Evolutionary conservation across 75 land plant species (phyloP).

Genomic region (Azolla pinnata): DNA sequence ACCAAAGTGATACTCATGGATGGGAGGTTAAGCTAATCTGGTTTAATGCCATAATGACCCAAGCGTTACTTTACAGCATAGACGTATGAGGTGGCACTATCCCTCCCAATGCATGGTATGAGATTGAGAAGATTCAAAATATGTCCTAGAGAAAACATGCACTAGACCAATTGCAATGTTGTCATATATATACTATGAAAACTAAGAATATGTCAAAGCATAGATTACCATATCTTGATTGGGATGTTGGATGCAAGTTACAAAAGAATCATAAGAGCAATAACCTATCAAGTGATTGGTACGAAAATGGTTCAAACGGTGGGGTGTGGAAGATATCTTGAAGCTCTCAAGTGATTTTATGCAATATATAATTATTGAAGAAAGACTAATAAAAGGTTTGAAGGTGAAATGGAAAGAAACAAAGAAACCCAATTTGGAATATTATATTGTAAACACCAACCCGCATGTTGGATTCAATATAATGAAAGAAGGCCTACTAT

Average conservation of each 20-base stretch:
- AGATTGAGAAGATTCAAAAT: neutral
- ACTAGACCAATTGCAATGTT: neutral
- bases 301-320: neutral
- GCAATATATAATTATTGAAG: too few species aligned
- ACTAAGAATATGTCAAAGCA: neutral
- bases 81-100: neutral
- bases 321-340: neutral
- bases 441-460: neutral
- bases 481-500: neutral
- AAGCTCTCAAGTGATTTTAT: too few species aligned
- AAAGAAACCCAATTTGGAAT: neutral
- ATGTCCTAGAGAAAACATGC: neutral
- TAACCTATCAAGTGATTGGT: neutral
- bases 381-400: too few species aligned
- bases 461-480: neutral
- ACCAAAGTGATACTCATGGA: neutral
- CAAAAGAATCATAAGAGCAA: neutral
- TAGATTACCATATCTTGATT: neutral
- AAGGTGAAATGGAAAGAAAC: too few species aligned
- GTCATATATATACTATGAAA: neutral
- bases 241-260: neutral
- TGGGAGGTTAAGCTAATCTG: neutral
- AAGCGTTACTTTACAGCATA: neutral
- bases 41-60: neutral
- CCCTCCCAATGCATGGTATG: neutral